Evolutionary conservation across 768 basidiomycete genomes (phyloP), one percentile per base, ranked within the genome.

Genomic region (Lactarius deliciosus): DNA sequence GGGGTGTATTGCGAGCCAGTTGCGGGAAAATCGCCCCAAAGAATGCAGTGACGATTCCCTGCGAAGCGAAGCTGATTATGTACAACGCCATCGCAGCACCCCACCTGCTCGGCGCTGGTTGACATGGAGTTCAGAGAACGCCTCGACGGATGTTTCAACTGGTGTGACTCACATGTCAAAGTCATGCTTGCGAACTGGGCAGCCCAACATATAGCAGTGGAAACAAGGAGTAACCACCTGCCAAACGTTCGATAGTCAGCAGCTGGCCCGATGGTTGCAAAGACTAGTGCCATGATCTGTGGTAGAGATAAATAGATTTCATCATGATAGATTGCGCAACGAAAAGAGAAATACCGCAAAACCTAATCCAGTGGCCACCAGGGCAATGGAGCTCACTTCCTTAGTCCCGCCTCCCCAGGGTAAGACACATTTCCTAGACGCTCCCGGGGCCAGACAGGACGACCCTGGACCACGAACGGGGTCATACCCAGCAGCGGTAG

Each of bases 11-110:
- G 3, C 90, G 83, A 0, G 92, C 92, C 2, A 94, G 82, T 9
- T 90, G 86, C 1, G 92, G 92, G 73, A 94, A 93, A 16, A 84
- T 70, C 0, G 91, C 91, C 0, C 87, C 84, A 70, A 87, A 94
- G 75, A 94, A 94, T 0, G 92, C 90, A 11, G 92, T 81, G 0
- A 91, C 91, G 3, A 90, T 91, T 0, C 90, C 90, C 68, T 91
- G 93, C 1, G 86, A 81, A 57, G 92, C 84, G 77, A 89, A 93
- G 9, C 90, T 87, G 34, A 91, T 77, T 82, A 94, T 90, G 74
- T 87, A 93, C 2, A 94, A 75, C 0, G 78, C 88, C 90, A 93
- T 93, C 0, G 88, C 89, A 3, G 82, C 77, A n/a, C 79, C 81
- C 92, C 92, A 94, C 18, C 86, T 82, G 30, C 81, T 81, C 2